Evolutionary conservation across 75 land plant species (phyloP).

Genomic region (Selaginella tamariscina): DNA sequence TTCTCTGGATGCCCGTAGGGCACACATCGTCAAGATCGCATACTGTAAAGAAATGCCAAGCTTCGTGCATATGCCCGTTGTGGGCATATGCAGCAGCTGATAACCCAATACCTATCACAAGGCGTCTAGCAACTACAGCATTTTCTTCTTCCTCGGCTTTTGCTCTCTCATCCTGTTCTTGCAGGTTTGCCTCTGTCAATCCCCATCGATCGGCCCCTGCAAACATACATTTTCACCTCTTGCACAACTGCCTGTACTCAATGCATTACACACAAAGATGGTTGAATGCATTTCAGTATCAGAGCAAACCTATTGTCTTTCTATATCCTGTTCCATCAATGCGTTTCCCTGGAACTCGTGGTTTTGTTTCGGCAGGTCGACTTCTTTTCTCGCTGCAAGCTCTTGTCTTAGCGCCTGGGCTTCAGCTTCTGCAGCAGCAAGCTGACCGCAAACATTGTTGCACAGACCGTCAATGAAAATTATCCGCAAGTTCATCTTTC

Average conservation of each 20-base stretch:
- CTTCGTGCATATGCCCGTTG: too few relatives aligned
- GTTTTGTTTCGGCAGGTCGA: conserved; percentile 34
- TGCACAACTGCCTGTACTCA: too few relatives aligned
- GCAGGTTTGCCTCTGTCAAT: conserved; percentile 34
- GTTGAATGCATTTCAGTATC: too few relatives aligned
- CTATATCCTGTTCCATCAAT: conserved; percentile 42
- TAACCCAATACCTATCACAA: conserved; percentile 29
- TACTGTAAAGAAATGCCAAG: too few relatives aligned
- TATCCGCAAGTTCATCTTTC: conserved; percentile 34
- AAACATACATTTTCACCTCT: too few relatives aligned
- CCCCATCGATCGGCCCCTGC: conserved; percentile 39
- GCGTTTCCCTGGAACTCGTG: conserved; percentile 32
- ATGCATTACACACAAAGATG: too few relatives aligned
- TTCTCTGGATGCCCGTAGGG: too few relatives aligned
- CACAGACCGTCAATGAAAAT: too few relatives aligned
- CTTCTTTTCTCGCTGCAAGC: conserved; percentile 26
- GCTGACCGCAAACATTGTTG: too few relatives aligned
- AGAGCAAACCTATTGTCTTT: conserved; percentile 31
- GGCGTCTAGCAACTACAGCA: conserved; percentile 25
- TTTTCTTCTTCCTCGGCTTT: conserved; percentile 23
- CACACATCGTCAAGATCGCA: too few relatives aligned
- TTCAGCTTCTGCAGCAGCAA: conserved; percentile 46
- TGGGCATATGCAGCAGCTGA: conserved; percentile 24
- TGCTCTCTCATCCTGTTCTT: too few relatives aligned
- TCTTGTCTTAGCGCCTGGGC: conserved; percentile 32